A percentile compares a stretch with the other conserved stretches of the same genome.
Conservation (phyloP, 2,329 filamentous ascomycete genomes). For the Dendrostoma leiphaemia region DNA sequence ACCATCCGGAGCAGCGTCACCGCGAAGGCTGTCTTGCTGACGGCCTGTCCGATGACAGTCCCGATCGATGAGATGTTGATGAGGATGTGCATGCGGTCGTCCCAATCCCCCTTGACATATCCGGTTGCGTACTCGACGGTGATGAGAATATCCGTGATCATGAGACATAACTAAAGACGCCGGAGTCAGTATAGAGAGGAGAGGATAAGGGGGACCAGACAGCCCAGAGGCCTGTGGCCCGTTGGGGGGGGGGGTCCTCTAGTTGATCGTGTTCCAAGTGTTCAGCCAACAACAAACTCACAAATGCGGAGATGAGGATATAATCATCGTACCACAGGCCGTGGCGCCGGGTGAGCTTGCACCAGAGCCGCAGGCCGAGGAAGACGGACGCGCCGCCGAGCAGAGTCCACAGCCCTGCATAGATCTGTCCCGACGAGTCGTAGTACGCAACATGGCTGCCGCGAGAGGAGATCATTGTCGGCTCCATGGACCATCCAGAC, state of each 20-base stretch:
- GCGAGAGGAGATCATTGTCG: constrained; percentile 4
- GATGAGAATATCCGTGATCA: constrained; percentile 45
- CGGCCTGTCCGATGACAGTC: constrained; percentile 34
- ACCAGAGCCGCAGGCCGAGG: constrained; percentile 31
- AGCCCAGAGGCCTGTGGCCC: neutral
- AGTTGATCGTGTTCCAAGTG: neutral
- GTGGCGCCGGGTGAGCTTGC: constrained; percentile 33
- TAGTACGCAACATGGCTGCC: constrained; percentile 15
- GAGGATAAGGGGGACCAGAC: neutral
- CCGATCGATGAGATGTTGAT: constrained; percentile 42
- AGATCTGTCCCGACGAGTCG: constrained; percentile 25
- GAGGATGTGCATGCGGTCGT: constrained; percentile 51
- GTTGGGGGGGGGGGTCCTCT: neutral
- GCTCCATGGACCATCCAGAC: constrained; percentile 10
- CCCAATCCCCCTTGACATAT: constrained; percentile 46
- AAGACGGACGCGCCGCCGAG: constrained; percentile 31
- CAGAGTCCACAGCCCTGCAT: constrained; percentile 32
- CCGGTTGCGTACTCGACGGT: constrained; percentile 45
- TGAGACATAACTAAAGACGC: constrained; percentile 35
- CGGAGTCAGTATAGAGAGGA: neutral
- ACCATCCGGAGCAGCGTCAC: constrained; percentile 40
- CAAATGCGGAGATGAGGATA: constrained; percentile 35
- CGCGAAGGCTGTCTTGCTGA: constrained; percentile 36
- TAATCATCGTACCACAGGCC: constrained; percentile 39
- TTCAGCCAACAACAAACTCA: constrained; percentile 23